Conservation (phyloP, 805 yeast genomes). For the Nadsonia fulvescens region DNA sequence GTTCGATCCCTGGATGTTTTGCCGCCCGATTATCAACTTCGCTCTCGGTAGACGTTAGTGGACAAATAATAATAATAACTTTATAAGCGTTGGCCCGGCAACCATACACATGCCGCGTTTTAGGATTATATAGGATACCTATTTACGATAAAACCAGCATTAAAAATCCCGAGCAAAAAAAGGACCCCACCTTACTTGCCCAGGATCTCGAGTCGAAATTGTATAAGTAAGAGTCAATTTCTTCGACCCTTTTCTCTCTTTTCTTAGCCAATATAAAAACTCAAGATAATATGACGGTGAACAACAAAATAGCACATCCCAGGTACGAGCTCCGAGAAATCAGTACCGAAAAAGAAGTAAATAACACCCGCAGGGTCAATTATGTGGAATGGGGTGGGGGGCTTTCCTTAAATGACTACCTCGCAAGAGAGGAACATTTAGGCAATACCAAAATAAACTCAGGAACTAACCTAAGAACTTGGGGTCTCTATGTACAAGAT, state of each 20-base stretch:
- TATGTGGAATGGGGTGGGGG: slow-evolving; percentile 14
- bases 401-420: slow-evolving; percentile 13
- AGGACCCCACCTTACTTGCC: neutral
- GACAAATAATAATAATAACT: slow-evolving; percentile 4
- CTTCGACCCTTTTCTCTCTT: neutral
- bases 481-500: slow-evolving; percentile 15
- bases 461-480: slow-evolving; percentile 11
- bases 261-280: slow-evolving; percentile 1
- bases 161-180: neutral
- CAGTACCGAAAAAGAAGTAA: slow-evolving; percentile 2
- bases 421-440: slow-evolving; percentile 13
- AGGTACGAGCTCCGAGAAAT: slow-evolving; percentile 4
- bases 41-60: slow-evolving; percentile 7
- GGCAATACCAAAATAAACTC: slow-evolving; percentile 6
- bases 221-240: slow-evolving; percentile 1
- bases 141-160: neutral
- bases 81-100: slow-evolving; percentile 1
- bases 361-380: slow-evolving; percentile 7
- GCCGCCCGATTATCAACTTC: slow-evolving; percentile 4
- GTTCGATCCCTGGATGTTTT: too few species aligned
- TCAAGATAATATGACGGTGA: neutral
- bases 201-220: neutral
- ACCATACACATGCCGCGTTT: slow-evolving; percentile 2
- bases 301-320: neutral
- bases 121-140: slow-evolving; percentile 1